Base-by-base conservation (phyloP, 805 yeast species). In the Yamadazyma ubonensis region DNA sequence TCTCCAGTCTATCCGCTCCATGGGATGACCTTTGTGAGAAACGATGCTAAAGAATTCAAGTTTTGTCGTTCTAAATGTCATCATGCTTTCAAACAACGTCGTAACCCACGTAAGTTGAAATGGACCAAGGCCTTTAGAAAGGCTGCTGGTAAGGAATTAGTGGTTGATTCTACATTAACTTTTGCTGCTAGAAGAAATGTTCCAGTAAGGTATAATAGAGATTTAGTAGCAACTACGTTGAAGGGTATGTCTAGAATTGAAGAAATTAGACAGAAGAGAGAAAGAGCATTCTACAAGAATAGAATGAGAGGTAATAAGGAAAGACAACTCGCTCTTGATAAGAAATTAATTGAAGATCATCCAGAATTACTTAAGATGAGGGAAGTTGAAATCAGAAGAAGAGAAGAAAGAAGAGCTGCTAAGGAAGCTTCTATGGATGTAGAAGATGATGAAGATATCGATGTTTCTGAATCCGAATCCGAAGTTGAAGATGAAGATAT, bases 81-180 rank as follows among this genome's bases (percentile, higher is more conserved):
- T 71, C 88, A 90, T 63, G 84, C 89, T 41, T 93, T 93, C 81
- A 93, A 93, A 65, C 95, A 89, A 73, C 89, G 96, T 75, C 83
- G 99, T 69, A 93, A 93, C 73, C 99, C 99, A 54, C 83, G 99
- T 72, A 93, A 93, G 68, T 81, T 90, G 67, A 86, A 79, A 70
- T 93, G 99, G 99, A 93, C 99, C 41, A 93, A 93, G 67, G 98
- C 99, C 1, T 93, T 93, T 78, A 81, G 99, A 71, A 93, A 93
- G 66, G 95, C 98, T 46, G 98, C 98, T 32, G 99, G 99, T 57
- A 93, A 93, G 66, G 99, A 93, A 63, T 78, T 93, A 75, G 96
- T 95, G 17, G 98, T 93, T 43, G 99, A 93, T 59, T 85, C 96
- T 4, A 90, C 99, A 4, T 76, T 93, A 57, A 86, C 98, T 0